Evolutionary conservation across 768 basidiomycete species (phyloP).

Genomic region (Trichaptum fuscoviolaceum): DNA sequence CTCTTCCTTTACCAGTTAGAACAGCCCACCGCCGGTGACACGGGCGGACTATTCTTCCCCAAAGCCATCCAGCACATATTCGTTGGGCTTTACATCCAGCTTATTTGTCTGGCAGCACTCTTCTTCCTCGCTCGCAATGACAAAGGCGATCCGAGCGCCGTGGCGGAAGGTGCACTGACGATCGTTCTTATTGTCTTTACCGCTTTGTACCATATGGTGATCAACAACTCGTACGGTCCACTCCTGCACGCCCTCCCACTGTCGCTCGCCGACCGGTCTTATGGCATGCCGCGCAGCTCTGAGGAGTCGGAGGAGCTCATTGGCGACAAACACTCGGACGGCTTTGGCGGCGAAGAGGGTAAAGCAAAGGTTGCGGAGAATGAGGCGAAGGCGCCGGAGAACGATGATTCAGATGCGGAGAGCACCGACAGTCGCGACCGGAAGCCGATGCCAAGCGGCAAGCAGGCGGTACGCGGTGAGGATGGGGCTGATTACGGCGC

Average conservation of each 20-base stretch:
- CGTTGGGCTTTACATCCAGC: slow-evolving; percentile 88
- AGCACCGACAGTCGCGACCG: background rate
- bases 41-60: slow-evolving; percentile 94
- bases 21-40: slow-evolving; percentile 64
- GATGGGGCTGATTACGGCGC: background rate
- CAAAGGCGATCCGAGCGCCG: slow-evolving; percentile 46
- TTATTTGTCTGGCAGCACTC: slow-evolving; percentile 77
- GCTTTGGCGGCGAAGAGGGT: slow-evolving; percentile 10
- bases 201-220: slow-evolving; percentile 66
- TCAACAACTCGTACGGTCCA: slow-evolving; percentile 77
- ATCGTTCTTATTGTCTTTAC: slow-evolving; percentile 80
- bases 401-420: slow-evolving; percentile 14
- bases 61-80: slow-evolving; percentile 91
- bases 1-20: slow-evolving; percentile 78
- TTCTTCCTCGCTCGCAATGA: slow-evolving; percentile 81
- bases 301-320: slow-evolving; percentile 11
- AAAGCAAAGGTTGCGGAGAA: slow-evolving; percentile 12
- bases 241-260: slow-evolving; percentile 72
- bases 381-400: slow-evolving; percentile 8
- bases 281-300: slow-evolving; percentile 27
- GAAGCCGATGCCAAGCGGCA: slow-evolving; percentile 1
- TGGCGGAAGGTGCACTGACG: slow-evolving; percentile 79
- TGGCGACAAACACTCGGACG: slow-evolving; percentile 10
- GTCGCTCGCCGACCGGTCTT: slow-evolving; percentile 67
- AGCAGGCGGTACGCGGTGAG: slow-evolving; percentile 10